A percentile compares a stretch with the other conserved stretches of the same genome.
These are phyloP conservation scores for Pinus tabuliformis DNA, from an alignment of 75 land plant species.

Conservation along the genomic window DNA sequence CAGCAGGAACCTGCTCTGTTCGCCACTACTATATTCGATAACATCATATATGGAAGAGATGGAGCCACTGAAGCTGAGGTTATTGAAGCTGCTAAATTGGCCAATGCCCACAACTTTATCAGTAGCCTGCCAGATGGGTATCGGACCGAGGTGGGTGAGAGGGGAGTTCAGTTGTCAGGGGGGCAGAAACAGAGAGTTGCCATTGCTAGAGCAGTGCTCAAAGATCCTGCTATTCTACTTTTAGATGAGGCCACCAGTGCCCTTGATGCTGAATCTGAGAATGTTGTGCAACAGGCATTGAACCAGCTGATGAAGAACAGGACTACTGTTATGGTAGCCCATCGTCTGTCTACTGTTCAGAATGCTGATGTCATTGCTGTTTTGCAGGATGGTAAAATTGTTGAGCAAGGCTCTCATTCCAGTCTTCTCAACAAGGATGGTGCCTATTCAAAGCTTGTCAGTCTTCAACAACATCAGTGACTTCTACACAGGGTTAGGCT, in stretches of 20 bases:
- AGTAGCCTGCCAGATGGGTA: constrained; percentile 77
- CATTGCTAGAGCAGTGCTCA: constrained; percentile 88
- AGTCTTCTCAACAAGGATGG: constrained; percentile 44
- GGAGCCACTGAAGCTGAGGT: constrained; percentile 60
- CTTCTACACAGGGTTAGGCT: too few species aligned
- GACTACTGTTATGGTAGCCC: constrained; percentile 85
- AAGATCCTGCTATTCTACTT: constrained; percentile 77
- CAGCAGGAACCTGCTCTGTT: constrained; percentile 88
- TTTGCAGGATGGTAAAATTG: constrained; percentile 73
- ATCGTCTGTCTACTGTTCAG: constrained; percentile 78
- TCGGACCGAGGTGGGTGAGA: constrained; percentile 78
- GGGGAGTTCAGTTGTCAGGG: constrained; percentile 72
- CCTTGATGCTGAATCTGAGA: constrained; percentile 83
- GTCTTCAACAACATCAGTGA: constrained; percentile 27
- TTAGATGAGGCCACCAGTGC: constrained; percentile 94
- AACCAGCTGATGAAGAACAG: constrained; percentile 74
- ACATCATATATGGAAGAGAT: constrained; percentile 76
- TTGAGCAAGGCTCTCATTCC: constrained; percentile 77
- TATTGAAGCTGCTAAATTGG: constrained; percentile 64
- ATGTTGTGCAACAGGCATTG: constrained; percentile 80
- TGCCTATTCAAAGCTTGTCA: constrained; percentile 60
- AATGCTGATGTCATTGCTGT: constrained; percentile 84
- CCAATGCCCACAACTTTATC: constrained; percentile 85
- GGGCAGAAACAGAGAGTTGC: constrained; percentile 87
- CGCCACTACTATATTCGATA: constrained; percentile 66